These are phyloP conservation scores for Lasiosphaeria hispida DNA, from an alignment of 495 filamentous ascomycete species.

Conservation along the genomic window DNA sequence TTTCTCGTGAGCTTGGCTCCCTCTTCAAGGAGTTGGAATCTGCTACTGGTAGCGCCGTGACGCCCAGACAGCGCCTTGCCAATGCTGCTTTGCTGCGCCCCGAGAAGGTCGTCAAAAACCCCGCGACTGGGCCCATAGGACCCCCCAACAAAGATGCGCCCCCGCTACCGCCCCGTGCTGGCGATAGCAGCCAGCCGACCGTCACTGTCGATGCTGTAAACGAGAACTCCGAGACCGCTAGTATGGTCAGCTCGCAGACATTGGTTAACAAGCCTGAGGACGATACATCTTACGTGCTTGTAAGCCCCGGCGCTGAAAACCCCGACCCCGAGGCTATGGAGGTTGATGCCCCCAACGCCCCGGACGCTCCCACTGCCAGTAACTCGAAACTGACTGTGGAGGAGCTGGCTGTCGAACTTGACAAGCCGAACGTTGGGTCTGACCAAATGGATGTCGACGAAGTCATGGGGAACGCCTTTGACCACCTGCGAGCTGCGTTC, in stretches of 20 bases:
- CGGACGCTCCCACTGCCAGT: not conserved
- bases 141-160: slow-evolving; percentile 16
- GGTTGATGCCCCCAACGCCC: slow-evolving; percentile 5
- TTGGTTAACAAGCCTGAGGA: slow-evolving; percentile 41
- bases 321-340: slow-evolving; percentile 2
- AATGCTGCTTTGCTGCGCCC: slow-evolving; percentile 59
- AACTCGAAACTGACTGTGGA: slow-evolving; percentile 35
- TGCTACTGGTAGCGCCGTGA: slow-evolving; percentile 50
- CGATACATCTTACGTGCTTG: slow-evolving; percentile 13
- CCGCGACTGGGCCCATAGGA: not conserved
- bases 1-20: slow-evolving; percentile 65
- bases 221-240: slow-evolving; percentile 30
- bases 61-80: slow-evolving; percentile 77
- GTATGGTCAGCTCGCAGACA: slow-evolving; percentile 43
- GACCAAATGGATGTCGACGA: slow-evolving; percentile 89
- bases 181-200: slow-evolving; percentile 11
- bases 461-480: slow-evolving; percentile 87
- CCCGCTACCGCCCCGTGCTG: slow-evolving; percentile 29
- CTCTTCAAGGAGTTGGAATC: slow-evolving; percentile 73
- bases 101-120: slow-evolving; percentile 18
- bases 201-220: slow-evolving; percentile 20
- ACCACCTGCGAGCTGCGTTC: slow-evolving; percentile 86
- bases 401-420: slow-evolving; percentile 41
- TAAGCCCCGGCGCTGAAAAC: slow-evolving; percentile 10
- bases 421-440: slow-evolving; percentile 45